Evolutionary conservation across 495 filamentous ascomycete genomes (phyloP), one percentile per base, ranked within the genome.

Genomic region (Lasiosphaeris hirsuta): DNA sequence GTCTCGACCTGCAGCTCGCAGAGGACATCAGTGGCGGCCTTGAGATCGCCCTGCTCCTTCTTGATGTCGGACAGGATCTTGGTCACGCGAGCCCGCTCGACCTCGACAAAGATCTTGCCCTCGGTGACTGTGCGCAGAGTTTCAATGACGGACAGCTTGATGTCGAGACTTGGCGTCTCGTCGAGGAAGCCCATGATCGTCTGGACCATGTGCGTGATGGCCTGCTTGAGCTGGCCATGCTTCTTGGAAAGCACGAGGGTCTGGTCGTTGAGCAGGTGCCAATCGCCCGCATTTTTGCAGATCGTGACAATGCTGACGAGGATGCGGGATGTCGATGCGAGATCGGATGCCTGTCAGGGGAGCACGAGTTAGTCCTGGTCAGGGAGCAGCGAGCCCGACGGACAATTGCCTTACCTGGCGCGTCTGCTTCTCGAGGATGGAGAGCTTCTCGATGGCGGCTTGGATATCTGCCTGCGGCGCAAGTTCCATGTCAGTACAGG

Each of bases 51-150:
- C 74, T 97, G 90, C 49, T 86, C 72, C 71, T 96, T 96, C 81
- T 96, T 97, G 80, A 98, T 97, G 72, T 96, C 84, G 47, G 94
- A 96, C 14, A 98, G 80, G 59, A 96, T 94, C 63, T 87, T 88
- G 57, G 94, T 98, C 47, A 97, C 87, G 64, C 95, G 90, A 62
- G 94, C 94, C 58, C 94, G 84, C 78, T 98, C 94, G 18, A 98
- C 94, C 79, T 98, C 94, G 64, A 98, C 92, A 64, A 97, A 98
- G 66, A 98, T 97, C 90, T 98, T 98, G 75, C 94, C 94, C 72
- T 98, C 94, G 19, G 94, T 98, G 59, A 98, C 92, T 34, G 94
- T 97, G 58, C 94, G 85, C 63, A 98, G 74, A 1, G 93, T 96
- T 72, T 97, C 91, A 61, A 98, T 97, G 40, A 95, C 84, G 13